Evolutionary conservation across 805 yeast genomes (phyloP).

Genomic region (Sugiyamaella americana): DNA sequence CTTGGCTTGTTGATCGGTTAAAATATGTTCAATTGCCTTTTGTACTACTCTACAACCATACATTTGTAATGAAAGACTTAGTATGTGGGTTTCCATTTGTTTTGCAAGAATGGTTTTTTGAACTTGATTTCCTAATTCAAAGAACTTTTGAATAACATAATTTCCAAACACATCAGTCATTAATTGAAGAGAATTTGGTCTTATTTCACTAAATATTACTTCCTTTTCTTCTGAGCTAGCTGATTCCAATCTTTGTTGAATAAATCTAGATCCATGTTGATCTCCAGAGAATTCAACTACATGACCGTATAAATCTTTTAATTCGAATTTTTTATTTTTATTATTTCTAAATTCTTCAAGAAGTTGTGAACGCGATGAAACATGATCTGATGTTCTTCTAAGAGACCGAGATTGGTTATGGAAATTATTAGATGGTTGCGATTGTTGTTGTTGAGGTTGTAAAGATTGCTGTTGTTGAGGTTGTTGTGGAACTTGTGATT

Average conservation of each 20-base stretch:
- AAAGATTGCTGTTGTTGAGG: neutral
- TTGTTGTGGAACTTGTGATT: neutral
- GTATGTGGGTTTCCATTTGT: slow-evolving; percentile 67
- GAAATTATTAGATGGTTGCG: neutral
- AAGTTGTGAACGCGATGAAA: slow-evolving; percentile 40
- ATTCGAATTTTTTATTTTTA: slow-evolving; percentile 51
- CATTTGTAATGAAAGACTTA: slow-evolving; percentile 81
- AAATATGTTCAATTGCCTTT: slow-evolving; percentile 74
- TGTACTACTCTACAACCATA: slow-evolving; percentile 98
- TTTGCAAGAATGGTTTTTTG: slow-evolving; percentile 67
- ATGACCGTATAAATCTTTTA: slow-evolving; percentile 76
- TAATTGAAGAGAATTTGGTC: slow-evolving; percentile 65
- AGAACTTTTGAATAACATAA: slow-evolving; percentile 90
- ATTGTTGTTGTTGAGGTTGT: neutral
- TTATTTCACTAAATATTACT: slow-evolving; percentile 74
- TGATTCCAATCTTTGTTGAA: slow-evolving; percentile 74
- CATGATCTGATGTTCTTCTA: neutral
- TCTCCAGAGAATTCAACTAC: slow-evolving; percentile 90
- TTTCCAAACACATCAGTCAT: slow-evolving; percentile 98
- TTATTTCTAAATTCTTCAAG: slow-evolving; percentile 79
- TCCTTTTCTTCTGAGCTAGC: slow-evolving; percentile 69
- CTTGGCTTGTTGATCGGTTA: slow-evolving; percentile 54
- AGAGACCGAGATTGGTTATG: neutral
- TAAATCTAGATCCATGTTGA: slow-evolving; percentile 95
- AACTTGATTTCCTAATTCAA: slow-evolving; percentile 69